A percentile compares a stretch with the other conserved stretches of the same genome.
Conservation (phyloP, 139 green algal species). For the Prasinococcaceae sp. region DNA sequence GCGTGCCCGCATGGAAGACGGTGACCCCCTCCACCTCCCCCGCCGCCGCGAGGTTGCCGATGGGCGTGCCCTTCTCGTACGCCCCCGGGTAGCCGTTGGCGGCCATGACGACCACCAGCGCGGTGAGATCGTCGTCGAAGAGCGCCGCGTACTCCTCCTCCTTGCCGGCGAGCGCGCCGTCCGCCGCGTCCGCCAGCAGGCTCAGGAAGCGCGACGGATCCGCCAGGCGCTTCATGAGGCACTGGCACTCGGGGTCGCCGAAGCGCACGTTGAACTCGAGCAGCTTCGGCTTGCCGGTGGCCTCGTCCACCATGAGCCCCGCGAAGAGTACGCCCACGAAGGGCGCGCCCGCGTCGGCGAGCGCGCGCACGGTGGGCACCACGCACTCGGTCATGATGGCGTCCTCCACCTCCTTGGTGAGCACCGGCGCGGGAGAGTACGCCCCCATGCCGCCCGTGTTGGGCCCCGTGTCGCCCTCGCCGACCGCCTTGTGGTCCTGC, state of each 20-base stretch:
- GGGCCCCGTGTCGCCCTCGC: constrained; percentile 86
- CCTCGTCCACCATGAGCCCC: constrained; percentile 89
- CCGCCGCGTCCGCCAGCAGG: constrained; percentile 39
- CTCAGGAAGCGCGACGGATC: too few relatives aligned
- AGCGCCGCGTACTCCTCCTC: not conserved
- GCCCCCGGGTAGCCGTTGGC: constrained; percentile 82
- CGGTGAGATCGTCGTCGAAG: too few relatives aligned
- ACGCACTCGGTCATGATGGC: constrained; percentile 75
- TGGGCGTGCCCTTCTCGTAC: constrained; percentile 71
- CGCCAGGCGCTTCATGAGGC: too few relatives aligned
- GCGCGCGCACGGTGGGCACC: constrained; percentile 64
- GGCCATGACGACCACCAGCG: constrained; percentile 75
- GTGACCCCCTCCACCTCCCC: constrained; percentile 9
- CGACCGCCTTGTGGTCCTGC: constrained; percentile 91
- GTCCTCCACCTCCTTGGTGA: constrained; percentile 57
- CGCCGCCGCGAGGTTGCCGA: constrained; percentile 42
- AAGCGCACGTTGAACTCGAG: constrained; percentile 97
- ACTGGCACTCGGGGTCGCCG: constrained; percentile 95
- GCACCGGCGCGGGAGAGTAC: constrained; percentile 87
- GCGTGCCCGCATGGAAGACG: constrained; percentile 34
- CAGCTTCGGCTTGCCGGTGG: constrained; percentile 52
- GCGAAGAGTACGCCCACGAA: constrained; percentile 90
- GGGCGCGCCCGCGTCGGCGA: constrained; percentile 64
- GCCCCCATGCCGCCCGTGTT: constrained; percentile 98
- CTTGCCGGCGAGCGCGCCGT: not conserved